These are phyloP conservation scores for Xanthoceras sorbifolium DNA, from an alignment of 345 rosid genomes.

Conservation along the genomic window DNA sequence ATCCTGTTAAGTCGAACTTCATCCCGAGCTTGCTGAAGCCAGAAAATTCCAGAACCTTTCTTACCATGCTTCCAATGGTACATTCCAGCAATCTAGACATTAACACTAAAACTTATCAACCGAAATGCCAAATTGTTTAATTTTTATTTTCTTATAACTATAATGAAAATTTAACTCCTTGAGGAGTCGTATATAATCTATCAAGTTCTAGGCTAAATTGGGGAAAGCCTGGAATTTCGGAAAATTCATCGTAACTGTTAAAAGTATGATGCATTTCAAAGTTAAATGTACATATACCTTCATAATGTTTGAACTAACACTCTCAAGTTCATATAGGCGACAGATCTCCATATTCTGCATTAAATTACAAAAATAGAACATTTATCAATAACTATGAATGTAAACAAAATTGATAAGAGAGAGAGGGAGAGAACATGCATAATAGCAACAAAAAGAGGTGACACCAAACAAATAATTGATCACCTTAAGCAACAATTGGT, in stretches of 20 bases:
- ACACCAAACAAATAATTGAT: conserved; percentile 13
- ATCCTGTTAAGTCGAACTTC: conserved; percentile 72
- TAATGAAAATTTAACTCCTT: neutral
- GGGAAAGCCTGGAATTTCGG: neutral
- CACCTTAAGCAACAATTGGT: conserved; percentile 76
- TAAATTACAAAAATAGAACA: conserved; percentile 3
- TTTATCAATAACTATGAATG: conserved; percentile 22
- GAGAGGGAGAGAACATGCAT: neutral
- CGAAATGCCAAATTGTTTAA: neutral
- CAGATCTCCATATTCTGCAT: conserved; percentile 87
- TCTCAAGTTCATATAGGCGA: conserved; percentile 75
- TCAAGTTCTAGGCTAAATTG: conserved; percentile 7
- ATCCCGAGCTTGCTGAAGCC: conserved; percentile 93
- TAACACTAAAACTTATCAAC: neutral
- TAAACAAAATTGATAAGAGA: neutral
- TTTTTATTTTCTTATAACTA: neutral
- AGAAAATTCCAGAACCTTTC: conserved; percentile 81
- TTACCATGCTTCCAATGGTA: conserved; percentile 96
- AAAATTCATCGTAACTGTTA: neutral
- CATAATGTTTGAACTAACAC: conserved; percentile 71
- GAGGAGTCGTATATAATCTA: neutral
- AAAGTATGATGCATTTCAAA: conserved; percentile 11
- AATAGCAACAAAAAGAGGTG: conserved; percentile 1
- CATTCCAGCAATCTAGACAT: conserved; percentile 77
- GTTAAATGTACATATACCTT: conserved; percentile 50